Evolutionary conservation across 805 yeast genomes (phyloP), one percentile per base, ranked within the genome.

Genomic region (Zygoascus bituminiphila): DNA sequence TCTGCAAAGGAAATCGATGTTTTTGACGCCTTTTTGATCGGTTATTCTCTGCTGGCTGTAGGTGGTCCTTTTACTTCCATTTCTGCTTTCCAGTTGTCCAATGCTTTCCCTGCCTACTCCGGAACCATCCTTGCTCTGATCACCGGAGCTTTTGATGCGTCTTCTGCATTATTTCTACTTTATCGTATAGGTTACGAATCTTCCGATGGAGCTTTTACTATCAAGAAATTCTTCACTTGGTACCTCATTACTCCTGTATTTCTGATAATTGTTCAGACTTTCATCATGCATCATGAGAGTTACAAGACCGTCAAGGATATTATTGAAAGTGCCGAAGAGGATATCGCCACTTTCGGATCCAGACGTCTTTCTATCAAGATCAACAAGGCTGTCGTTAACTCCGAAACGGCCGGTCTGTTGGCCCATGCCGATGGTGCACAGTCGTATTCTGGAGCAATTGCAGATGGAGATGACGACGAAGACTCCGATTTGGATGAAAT

Each of bases 51-150:
- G 14, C 69, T 89, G 21, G 96, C 96, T 0, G 70, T 88, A 49
- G 96, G 95, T 5, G 97, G 98, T 4, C 98, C 98, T 8, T 88
- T 89, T 67, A 89, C 84, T 19, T 89, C 86, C 62, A 88, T 91
- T 50, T 82, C 95, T 15, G 79, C 88, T 52, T 88, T 89, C 74
- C 97, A 89, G 60, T 71, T 89, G 62, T 85, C 96, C 5, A 89
- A 88, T 62, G 76, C 85, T 23, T 86, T 88, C 66, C 96, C 96
- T 1, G 76, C 77, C 38, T 78, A 77, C 57, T 83, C 95, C 3
- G 96, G 96, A 0, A 74, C 85, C 42, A 73, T 88, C 19, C 67
- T 88, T 55, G 95, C 96, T 0, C 65, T 87, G 15, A 67, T 89
- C 45, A 87, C 96, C 0, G 97, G 97, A n/a, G 88, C 96, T 0